A percentile compares a stretch with the other conserved stretches of the same genome.
Conservation (phyloP, 495 filamentous ascomycete species). For the Bacidia rubella region DNA sequence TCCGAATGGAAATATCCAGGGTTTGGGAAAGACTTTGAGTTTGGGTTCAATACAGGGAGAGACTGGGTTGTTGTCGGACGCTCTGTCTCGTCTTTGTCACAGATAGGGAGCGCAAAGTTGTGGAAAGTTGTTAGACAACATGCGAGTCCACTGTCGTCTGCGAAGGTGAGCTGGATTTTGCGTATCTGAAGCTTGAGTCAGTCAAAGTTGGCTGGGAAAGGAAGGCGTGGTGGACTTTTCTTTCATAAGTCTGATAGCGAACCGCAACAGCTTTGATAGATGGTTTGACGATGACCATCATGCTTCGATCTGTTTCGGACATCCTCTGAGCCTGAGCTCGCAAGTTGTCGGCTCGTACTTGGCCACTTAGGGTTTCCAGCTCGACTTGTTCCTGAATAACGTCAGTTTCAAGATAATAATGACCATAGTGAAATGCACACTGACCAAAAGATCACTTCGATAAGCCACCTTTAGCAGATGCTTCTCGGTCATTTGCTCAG, state of each 20-base stretch:
- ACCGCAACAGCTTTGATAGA: slow-evolving; percentile 11
- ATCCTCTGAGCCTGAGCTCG: slow-evolving; percentile 6
- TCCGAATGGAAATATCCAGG: too few relatives aligned
- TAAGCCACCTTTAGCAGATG: slow-evolving; percentile 12
- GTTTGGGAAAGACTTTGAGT: background rate
- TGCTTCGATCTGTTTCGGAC: slow-evolving; percentile 5
- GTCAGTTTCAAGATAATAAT: background rate
- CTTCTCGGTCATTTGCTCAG: slow-evolving; percentile 4
- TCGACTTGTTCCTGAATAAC: slow-evolving; percentile 15
- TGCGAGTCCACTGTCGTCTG: slow-evolving; percentile 7
- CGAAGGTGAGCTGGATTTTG: slow-evolving; percentile 17
- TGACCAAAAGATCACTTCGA: slow-evolving; percentile 14
- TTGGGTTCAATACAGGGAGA: background rate
- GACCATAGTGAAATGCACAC: background rate
- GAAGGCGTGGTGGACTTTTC: slow-evolving; percentile 7
- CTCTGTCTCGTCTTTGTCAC: slow-evolving; percentile 2
- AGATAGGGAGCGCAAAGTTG: slow-evolving; percentile 13
- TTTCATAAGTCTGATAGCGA: slow-evolving; percentile 13
- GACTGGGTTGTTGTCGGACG: background rate
- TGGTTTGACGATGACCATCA: slow-evolving; percentile 9
- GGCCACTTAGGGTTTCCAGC: slow-evolving; percentile 9
- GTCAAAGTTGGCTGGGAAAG: background rate
- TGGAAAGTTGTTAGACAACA: slow-evolving; percentile 5
- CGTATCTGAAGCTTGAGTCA: slow-evolving; percentile 9
- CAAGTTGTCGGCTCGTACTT: slow-evolving; percentile 10